phyloP scores from a whole-genome alignment of 2,329 filamentous ascomycete genomes.

The Colletotrichum navitas region DNA sequence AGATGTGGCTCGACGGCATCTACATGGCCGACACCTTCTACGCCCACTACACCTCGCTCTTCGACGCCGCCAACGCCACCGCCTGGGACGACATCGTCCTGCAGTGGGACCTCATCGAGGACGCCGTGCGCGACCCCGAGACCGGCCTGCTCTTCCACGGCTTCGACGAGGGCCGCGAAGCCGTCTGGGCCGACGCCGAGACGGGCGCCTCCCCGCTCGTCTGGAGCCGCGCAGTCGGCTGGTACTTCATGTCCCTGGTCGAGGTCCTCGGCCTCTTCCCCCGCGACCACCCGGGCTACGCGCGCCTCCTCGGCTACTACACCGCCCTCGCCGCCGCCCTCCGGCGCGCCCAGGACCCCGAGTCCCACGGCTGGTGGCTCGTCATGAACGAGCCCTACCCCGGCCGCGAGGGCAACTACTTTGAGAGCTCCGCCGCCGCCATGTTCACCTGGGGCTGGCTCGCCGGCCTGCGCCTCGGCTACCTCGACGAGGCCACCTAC shows the following conservation, averaged over 20 bases:
- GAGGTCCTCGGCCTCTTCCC: slow-evolving; percentile 63
- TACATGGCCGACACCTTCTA: slow-evolving; percentile 63
- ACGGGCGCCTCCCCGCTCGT: slow-evolving; percentile 65
- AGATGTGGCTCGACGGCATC: slow-evolving; percentile 71
- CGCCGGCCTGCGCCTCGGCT: slow-evolving; percentile 53
- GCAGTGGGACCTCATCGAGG: slow-evolving; percentile 60
- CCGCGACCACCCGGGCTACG: slow-evolving; percentile 52
- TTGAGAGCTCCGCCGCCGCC: slow-evolving; percentile 69
- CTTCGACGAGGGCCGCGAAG: slow-evolving; percentile 63
- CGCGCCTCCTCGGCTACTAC: slow-evolving; percentile 55
- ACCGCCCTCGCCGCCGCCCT: slow-evolving; percentile 57
- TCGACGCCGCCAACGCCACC: slow-evolving; percentile 53
- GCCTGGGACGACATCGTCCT: slow-evolving; percentile 60
- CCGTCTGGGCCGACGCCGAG: slow-evolving; percentile 63
- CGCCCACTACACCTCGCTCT: slow-evolving; percentile 55
- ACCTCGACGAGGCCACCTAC: slow-evolving; percentile 46
- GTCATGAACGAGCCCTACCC: slow-evolving; percentile 65
- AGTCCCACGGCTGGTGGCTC: slow-evolving; percentile 67
- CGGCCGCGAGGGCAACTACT: slow-evolving; percentile 66
- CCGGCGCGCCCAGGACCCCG: slow-evolving; percentile 55
- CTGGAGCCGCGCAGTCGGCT: slow-evolving; percentile 66
- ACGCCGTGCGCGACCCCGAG: slow-evolving; percentile 54
- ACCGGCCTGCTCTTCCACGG: slow-evolving; percentile 65
- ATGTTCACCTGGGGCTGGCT: slow-evolving; percentile 69
- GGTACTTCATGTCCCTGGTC: slow-evolving; percentile 66